Evolutionary conservation across 768 basidiomycete species (phyloP), one percentile per base, ranked within the genome.

Genomic region (Kwoniella newhampshirensis): DNA sequence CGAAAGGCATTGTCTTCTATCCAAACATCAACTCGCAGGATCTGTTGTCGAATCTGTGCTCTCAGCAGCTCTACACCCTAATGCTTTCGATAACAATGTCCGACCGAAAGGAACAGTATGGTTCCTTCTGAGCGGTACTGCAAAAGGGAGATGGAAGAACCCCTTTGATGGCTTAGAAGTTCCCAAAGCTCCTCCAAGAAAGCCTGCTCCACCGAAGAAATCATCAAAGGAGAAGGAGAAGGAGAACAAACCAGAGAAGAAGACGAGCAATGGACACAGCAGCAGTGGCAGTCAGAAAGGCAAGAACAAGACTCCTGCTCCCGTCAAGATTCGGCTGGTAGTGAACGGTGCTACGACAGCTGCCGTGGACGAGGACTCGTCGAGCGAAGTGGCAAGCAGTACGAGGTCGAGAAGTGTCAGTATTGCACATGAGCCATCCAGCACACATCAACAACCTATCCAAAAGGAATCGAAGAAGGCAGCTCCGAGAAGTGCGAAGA

Each of bases 71-170:
- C 66, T 73, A 0, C 68, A 70, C 49, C 71, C 71, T 3, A 52
- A 64, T 28, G 71, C 71, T 9, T 67, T 67, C 49, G 57, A 49
- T 30, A 60, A 51, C 6, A 26, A 32, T 2, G 41, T 54, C 13
- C 46, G 71, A 46, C 71, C 71, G 12, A 69, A 69, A 46, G 71
- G 71, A 3, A 64, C 68, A 18, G 67, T 69, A 3, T 73, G 66
- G 63, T 73, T 43, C 37, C 28, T 63, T 3, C 21, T 61, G 15
- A 46, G 52, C 15, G 32, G 57, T 7, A 47, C 17, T 4, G 71
- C 62, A 1, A 65, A 66, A 46, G 41, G 23, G 8, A 68, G 63
- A 27, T 73, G 71, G 71, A 63, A 60, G 48, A 62, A 56, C 41
- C 71, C 71, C 11, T 73, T 73, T 45, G 54, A 56, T 7, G 71